Percentiles rank a stretch among this genome's conserved stretches.
Conservation (phyloP, 192 early-diverging fungal genomes). For the Backusella psychrophila region DNA sequence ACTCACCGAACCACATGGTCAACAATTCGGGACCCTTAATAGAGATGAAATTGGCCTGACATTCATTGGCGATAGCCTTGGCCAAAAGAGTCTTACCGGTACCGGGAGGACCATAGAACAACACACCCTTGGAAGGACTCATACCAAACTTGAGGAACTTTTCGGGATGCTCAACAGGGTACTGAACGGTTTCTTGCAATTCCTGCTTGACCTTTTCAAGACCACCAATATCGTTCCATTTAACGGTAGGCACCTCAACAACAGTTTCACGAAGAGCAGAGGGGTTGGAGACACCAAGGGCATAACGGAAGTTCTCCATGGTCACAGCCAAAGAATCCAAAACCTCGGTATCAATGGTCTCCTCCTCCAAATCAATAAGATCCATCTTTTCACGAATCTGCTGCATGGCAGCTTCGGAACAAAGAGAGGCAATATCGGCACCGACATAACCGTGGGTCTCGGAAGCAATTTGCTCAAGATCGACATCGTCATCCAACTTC, state of each 20-base stretch:
- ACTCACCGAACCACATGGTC: slow-evolving; percentile 99
- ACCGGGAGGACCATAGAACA: slow-evolving; percentile 99
- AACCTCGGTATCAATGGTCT: slow-evolving; percentile 97
- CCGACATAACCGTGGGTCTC: slow-evolving; percentile 99
- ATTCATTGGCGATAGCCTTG: slow-evolving; percentile 99
- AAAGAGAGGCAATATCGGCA: slow-evolving; percentile 94
- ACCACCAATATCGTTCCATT: slow-evolving; percentile 97
- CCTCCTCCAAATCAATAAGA: slow-evolving; percentile 95
- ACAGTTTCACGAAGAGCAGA: slow-evolving; percentile 97
- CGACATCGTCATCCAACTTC: slow-evolving; percentile 97
- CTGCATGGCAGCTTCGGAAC: slow-evolving; percentile 99
- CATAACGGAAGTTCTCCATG: slow-evolving; percentile 96
- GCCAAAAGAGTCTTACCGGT: slow-evolving; percentile 98
- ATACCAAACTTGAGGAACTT: slow-evolving; percentile 99
- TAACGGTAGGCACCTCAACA: slow-evolving; percentile 93
- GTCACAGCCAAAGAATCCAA: slow-evolving; percentile 94
- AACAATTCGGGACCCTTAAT: slow-evolving; percentile 97
- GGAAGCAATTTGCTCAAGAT: slow-evolving; percentile 94
- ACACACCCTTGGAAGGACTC: slow-evolving; percentile 93
- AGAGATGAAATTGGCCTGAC: slow-evolving; percentile 99
- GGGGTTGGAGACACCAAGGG: slow-evolving; percentile 92
- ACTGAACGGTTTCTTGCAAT: slow-evolving; percentile 98
- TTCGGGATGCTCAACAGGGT: slow-evolving; percentile 98
- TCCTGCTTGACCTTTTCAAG: slow-evolving; percentile 98
- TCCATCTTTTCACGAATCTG: slow-evolving; percentile 99